Evolutionary conservation across 257 asterid genomes (phyloP).

Genomic region (Scutellaria baicalensis): DNA sequence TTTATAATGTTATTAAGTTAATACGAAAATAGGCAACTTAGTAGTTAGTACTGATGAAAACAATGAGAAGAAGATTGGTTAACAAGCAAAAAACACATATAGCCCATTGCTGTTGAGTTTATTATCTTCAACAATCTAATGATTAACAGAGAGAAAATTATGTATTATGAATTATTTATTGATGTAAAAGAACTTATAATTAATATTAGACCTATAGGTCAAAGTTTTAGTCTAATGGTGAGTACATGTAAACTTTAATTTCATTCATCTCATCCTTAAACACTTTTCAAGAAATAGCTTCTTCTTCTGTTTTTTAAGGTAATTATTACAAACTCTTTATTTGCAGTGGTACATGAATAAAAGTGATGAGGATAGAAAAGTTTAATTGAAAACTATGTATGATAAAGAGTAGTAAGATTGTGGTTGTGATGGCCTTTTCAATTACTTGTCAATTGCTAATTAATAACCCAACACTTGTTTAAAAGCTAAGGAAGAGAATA

Average conservation of each 20-base stretch:
- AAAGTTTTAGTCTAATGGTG: too few species aligned
- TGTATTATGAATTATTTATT: too few species aligned
- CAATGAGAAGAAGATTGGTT: not conserved
- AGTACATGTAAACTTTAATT: too few species aligned
- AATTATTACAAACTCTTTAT: too few species aligned
- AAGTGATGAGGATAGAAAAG: not conserved
- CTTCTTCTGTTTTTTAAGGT: too few species aligned
- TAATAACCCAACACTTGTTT: conserved; percentile 32
- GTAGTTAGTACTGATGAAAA: not conserved
- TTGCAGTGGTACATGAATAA: too few species aligned
- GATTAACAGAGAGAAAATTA: too few species aligned
- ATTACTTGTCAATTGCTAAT: conserved; percentile 5
- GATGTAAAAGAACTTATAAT: too few species aligned
- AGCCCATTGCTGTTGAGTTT: not conserved
- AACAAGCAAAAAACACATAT: not conserved
- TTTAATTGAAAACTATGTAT: not conserved
- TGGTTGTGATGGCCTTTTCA: conserved; percentile 46
- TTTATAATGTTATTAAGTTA: not conserved
- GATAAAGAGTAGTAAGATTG: not conserved
- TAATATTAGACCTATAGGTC: too few species aligned
- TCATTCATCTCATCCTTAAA: too few species aligned
- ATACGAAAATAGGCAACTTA: not conserved
- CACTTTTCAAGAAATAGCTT: too few species aligned
- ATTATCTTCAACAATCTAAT: not conserved
- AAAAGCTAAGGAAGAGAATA: conserved; percentile 31